Conservation (phyloP, 345 rosid genomes). For the Draba incana region DNA sequence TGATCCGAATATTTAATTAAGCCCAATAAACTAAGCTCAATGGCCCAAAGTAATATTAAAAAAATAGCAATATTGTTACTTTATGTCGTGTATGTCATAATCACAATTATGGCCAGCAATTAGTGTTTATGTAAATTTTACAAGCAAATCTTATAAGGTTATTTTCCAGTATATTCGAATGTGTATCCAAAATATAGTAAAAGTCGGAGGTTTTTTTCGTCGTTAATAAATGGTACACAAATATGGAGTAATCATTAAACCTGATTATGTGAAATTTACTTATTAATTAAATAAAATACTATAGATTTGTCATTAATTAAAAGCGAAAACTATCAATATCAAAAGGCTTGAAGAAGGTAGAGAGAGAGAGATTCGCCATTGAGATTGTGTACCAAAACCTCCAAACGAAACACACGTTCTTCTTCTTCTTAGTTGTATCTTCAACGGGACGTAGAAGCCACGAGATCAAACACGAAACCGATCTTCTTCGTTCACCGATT, state of each 20-base stretch:
- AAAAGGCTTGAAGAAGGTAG: slow-evolving; percentile 13
- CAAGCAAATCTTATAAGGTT: no score
- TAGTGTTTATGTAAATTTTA: no score
- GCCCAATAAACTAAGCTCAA: background rate
- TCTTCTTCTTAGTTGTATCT: slow-evolving; percentile 28
- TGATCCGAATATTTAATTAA: background rate
- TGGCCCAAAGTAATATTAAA: background rate
- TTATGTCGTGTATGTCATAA: slow-evolving; percentile 19
- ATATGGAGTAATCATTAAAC: no score
- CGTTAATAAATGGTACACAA: no score
- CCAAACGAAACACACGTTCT: slow-evolving; percentile 24
- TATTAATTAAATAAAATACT: background rate
- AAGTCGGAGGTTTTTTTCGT: no score
- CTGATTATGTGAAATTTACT: slow-evolving; percentile 15
- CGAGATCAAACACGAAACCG: slow-evolving; percentile 24
- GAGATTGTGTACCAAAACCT: slow-evolving; percentile 30
- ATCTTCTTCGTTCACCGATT: background rate
- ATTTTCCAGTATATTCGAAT: no score
- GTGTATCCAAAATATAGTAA: no score
- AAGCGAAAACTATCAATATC: slow-evolving; percentile 19
- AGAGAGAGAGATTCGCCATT: slow-evolving; percentile 25
- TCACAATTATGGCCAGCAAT: background rate
- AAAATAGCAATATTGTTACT: background rate
- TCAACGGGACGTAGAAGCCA: slow-evolving; percentile 36
- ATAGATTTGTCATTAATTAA: background rate